These are phyloP conservation scores for Syncephalastrum contaminatum DNA, from an alignment of 371 early-diverging fungal genomes.

Conservation along the genomic window DNA sequence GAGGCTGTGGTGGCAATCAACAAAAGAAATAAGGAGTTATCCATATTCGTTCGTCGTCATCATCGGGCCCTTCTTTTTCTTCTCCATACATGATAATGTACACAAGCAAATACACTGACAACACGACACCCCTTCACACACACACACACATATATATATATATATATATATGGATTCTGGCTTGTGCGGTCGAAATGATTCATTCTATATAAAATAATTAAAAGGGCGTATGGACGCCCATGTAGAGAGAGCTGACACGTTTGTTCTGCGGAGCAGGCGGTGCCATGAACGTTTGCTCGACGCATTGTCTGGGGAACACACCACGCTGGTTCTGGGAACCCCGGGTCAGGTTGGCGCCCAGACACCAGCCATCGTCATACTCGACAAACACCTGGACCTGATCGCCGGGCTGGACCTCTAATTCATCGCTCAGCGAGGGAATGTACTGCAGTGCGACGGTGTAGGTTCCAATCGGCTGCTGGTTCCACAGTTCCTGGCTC, in stretches of 20 bases:
- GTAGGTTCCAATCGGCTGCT: constrained; percentile 34
- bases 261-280: constrained; percentile 15
- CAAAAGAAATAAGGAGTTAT: no score
- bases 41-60: constrained; percentile 3
- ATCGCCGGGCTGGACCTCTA: constrained; percentile 27
- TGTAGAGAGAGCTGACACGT: constrained; percentile 19
- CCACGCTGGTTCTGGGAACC: constrained; percentile 25
- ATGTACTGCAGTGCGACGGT: constrained; percentile 43
- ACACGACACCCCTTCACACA: background rate
- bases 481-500: constrained; percentile 7
- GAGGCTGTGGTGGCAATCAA: no score
- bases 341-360: constrained; percentile 17
- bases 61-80: background rate
- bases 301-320: constrained; percentile 58
- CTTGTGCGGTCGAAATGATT: no score
- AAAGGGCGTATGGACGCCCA: background rate
- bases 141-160: background rate
- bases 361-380: constrained; percentile 32
- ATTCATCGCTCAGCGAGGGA: constrained; percentile 21
- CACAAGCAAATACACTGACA: background rate
- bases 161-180: no score
- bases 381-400: constrained; percentile 26
- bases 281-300: constrained; percentile 11
- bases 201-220: background rate
- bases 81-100: constrained; percentile 1